These are phyloP conservation scores for Zea luxurians DNA, from an alignment of 176 grass and related monocot species.

Conservation along the genomic window DNA sequence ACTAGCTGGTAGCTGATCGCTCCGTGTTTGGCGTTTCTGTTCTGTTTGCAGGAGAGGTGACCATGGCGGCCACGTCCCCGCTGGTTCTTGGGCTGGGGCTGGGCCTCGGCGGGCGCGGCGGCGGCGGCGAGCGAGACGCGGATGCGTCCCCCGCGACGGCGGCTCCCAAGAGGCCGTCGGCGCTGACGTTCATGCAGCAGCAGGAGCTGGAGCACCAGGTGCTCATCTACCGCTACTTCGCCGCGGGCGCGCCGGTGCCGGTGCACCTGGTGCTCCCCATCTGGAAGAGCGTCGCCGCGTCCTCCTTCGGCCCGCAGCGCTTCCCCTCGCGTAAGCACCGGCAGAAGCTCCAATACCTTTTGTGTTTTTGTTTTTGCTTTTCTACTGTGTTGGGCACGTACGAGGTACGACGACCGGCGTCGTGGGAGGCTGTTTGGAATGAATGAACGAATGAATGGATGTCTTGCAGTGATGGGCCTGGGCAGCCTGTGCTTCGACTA, in stretches of 20 bases:
- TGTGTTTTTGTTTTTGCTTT: too few species aligned
- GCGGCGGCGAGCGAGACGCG: background rate
- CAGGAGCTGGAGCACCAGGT: slow-evolving; percentile 99
- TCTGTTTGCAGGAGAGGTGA: slow-evolving; percentile 23
- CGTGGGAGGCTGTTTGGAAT: background rate
- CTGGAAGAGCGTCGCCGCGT: slow-evolving; percentile 93
- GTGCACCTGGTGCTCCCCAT: slow-evolving; percentile 94
- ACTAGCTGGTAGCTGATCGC: background rate
- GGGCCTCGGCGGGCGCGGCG: slow-evolving; percentile 40
- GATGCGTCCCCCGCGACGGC: background rate
- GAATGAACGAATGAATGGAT: background rate
- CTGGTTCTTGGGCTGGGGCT: slow-evolving; percentile 67
- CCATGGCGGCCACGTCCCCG: slow-evolving; percentile 57
- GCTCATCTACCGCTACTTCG: slow-evolving; percentile 98
- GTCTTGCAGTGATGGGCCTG: slow-evolving; percentile 69
- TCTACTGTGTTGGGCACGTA: too few species aligned
- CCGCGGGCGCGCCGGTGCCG: slow-evolving; percentile 79
- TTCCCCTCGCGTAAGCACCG: slow-evolving; percentile 60
- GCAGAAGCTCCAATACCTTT: too few species aligned
- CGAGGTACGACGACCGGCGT: too few species aligned
- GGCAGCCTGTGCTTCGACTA: slow-evolving; percentile 95
- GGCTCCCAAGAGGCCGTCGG: slow-evolving; percentile 22
- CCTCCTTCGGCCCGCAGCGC: slow-evolving; percentile 73
- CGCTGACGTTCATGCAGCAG: slow-evolving; percentile 94
- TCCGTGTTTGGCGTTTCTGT: background rate